These are phyloP conservation scores for Cinnamomum micranthum DNA, from an alignment of 164 flowering plant species.

Conservation along the genomic window DNA sequence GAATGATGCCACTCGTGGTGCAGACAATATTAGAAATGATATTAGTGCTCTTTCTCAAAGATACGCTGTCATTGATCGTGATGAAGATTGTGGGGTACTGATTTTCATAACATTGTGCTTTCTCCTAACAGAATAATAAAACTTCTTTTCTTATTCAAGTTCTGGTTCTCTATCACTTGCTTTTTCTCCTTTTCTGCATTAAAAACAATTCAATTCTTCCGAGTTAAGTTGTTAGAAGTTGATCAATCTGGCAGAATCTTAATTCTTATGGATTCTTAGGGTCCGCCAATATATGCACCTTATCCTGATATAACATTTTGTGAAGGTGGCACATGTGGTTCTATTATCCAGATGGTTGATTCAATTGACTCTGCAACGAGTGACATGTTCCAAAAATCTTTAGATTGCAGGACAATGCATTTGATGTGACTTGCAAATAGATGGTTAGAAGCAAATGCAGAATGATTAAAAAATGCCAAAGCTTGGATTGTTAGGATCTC, in stretches of 20 bases:
- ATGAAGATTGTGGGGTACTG: slow-evolving; percentile 97
- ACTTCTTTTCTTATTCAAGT: neutral
- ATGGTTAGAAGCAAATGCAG: no score
- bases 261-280: neutral
- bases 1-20: slow-evolving; percentile 99
- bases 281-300: neutral
- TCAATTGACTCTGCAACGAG: no score
- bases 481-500: no score
- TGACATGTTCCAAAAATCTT: no score
- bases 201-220: neutral
- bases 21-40: slow-evolving; percentile 95
- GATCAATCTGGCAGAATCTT: neutral
- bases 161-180: neutral
- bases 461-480: no score
- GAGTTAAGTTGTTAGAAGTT: neutral
- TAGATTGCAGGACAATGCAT: no score
- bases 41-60: slow-evolving; percentile 97
- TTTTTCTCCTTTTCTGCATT: no score
- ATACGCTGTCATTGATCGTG: slow-evolving; percentile 85
- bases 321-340: no score
- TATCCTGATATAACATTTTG: no score
- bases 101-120: slow-evolving; percentile 1
- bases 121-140: no score
- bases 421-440: no score
- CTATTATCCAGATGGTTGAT: no score